Base-by-base conservation (phyloP, 2,329 filamentous ascomycete species). In the Exophiala spinifera region DNA sequence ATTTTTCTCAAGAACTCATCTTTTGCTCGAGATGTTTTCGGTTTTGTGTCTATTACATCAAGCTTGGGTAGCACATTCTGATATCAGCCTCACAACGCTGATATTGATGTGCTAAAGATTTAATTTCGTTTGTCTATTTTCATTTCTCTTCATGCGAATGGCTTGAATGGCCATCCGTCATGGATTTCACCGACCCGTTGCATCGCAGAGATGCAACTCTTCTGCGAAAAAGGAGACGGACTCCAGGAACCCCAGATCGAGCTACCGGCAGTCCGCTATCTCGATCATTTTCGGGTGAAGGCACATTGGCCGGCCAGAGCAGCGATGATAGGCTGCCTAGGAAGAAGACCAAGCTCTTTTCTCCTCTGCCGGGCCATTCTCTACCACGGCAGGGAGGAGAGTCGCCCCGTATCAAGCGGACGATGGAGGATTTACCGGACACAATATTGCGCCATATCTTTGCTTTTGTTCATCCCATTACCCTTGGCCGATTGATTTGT, bases 401-500 rank as follows among this genome's bases (percentile, higher is more conserved):
- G 17, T 21, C 28, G 20, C 5, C 45, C 25, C 31, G 34, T 34
- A 34, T 14, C 11, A 42, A 14, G 19, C 37, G 44, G 21, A 49
- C 19, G 46, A 15, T 60, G 40, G 19, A 14, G 46, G 49, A 57
- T 49, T 54, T 59, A 34, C 59, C 56, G 40, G 40, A 42, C 62
- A 81, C 85, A 70, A 73, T 88, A 65, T 89, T 86, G 85, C 85
- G 89, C 66, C 78, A 80, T 66, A 76, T 89, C 64, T 88, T 89
- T 69, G 79, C 78, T 64, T 84, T 83, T 67, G 79, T 84, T 68
- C 79, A 83, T 55, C 85, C 87, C 53, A 77, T 72, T 67, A 75
- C 79, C 59, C 74, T 90, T 65, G 84, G 84, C 66, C 79, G 75
- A 71, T 76, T 89, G 74, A 76, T 89, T 70, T 73, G 75, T 69